Percentiles rank a stretch among this genome's conserved stretches.
Evolutionary conservation across 441 rosid genomes (phyloP).

Genomic region (Eruca vesicaria): DNA sequence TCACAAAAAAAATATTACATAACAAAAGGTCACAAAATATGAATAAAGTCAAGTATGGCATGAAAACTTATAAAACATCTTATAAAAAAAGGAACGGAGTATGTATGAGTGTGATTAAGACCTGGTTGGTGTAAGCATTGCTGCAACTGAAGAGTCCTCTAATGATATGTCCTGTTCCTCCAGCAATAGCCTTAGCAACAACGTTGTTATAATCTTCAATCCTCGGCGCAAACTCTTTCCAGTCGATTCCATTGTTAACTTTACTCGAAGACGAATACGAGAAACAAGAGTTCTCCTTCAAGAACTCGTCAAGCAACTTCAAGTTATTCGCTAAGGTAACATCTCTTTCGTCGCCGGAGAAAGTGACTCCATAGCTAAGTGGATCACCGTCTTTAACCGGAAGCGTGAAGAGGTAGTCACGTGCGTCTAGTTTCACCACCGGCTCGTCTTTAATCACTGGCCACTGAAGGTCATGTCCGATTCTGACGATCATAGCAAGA

Average conservation of each 20-base stretch:
- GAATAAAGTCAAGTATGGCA: not conserved
- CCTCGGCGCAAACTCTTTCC: constrained; percentile 85
- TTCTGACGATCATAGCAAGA: constrained; percentile 63
- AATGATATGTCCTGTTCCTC: constrained; percentile 89
- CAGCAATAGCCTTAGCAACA: constrained; percentile 84
- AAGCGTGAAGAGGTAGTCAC: constrained; percentile 68
- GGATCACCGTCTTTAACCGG: constrained; percentile 65
- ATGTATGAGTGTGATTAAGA: not conserved
- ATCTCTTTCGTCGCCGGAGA: constrained; percentile 33
- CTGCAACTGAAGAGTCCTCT: constrained; percentile 74
- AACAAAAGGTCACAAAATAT: not conserved
- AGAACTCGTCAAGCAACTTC: constrained; percentile 56
- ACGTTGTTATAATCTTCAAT: constrained; percentile 69
- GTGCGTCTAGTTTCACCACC: constrained; percentile 66
- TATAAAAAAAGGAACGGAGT: not conserved
- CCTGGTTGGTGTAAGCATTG: constrained; percentile 85
- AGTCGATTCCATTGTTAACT: constrained; percentile 45
- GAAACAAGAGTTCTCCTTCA: constrained; percentile 67
- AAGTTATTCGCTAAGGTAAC: constrained; percentile 27
- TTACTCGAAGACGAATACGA: constrained; percentile 33
- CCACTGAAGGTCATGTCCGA: constrained; percentile 77
- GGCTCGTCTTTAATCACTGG: constrained; percentile 91
- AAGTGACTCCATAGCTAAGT: constrained; percentile 69
- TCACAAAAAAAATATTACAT: no score
- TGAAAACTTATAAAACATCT: not conserved